Conservation (phyloP, 2,329 filamentous ascomycete species). For the Phoma sp. region DNA sequence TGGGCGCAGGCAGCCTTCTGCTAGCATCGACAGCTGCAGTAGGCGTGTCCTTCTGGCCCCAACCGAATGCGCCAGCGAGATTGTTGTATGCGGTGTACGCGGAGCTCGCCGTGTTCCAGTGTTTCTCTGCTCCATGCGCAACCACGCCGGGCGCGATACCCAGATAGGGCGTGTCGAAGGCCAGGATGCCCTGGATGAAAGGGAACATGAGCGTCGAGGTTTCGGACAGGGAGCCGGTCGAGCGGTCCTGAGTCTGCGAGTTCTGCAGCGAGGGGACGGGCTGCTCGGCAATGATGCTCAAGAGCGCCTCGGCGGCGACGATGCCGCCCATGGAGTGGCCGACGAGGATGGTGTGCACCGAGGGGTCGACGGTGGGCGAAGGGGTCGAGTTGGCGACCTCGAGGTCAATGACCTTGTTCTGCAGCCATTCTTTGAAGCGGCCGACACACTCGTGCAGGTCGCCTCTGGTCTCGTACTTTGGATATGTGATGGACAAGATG, state of each 20-base stretch:
- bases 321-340: constrained; percentile 92
- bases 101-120: constrained; percentile 76
- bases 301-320: constrained; percentile 85
- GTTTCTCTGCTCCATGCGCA: constrained; percentile 84
- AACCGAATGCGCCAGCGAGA: constrained; percentile 68
- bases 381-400: constrained; percentile 82
- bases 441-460: constrained; percentile 74
- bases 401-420: constrained; percentile 91
- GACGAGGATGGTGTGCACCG: constrained; percentile 79
- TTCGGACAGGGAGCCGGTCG: constrained; percentile 40
- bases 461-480: constrained; percentile 81
- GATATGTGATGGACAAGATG: constrained; percentile 74
- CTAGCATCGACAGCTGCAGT: constrained; percentile 40
- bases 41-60: constrained; percentile 51
- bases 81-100: constrained; percentile 73
- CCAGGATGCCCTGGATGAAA: constrained; percentile 85
- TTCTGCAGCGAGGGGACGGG: constrained; percentile 47
- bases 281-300: constrained; percentile 70
- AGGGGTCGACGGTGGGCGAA: constrained; percentile 85
- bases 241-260: constrained; percentile 33
- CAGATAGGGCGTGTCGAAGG: constrained; percentile 93
- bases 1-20: constrained; percentile 48
- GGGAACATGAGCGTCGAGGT: constrained; percentile 84
- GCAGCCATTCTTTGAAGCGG: constrained; percentile 80
- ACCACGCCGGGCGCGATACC: constrained; percentile 82